phyloP scores from a whole-genome alignment of 2,329 filamentous ascomycete species.

The Whalleya microplaca region DNA sequence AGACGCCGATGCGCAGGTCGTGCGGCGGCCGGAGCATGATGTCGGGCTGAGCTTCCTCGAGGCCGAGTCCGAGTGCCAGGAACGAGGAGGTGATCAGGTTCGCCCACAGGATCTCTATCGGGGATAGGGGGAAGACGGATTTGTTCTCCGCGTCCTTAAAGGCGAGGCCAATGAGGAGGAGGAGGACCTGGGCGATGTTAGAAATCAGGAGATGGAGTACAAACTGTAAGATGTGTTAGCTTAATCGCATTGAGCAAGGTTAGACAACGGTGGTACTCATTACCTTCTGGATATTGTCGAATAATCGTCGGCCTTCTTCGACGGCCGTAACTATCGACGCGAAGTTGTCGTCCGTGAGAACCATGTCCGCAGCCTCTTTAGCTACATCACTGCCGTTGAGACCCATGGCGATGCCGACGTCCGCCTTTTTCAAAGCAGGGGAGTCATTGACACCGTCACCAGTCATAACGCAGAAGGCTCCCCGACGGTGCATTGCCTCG shows the following conservation, averaged over 20 bases:
- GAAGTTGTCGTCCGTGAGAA: slow-evolving; percentile 87
- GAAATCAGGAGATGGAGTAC: slow-evolving; percentile 69
- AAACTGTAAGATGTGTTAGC: slow-evolving; percentile 45
- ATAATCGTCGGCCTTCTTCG: slow-evolving; percentile 69
- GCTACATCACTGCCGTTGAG: slow-evolving; percentile 72
- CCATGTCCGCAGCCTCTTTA: slow-evolving; percentile 85
- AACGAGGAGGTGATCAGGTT: slow-evolving; percentile 75
- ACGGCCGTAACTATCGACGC: slow-evolving; percentile 77
- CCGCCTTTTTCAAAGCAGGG: slow-evolving; percentile 71
- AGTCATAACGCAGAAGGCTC: slow-evolving; percentile 73
- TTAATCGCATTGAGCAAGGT: slow-evolving; percentile 18
- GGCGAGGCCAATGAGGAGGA: slow-evolving; percentile 68
- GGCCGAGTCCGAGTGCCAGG: slow-evolving; percentile 71
- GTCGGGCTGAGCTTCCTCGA: slow-evolving; percentile 70
- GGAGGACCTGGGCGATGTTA: slow-evolving; percentile 71
- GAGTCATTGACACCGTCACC: slow-evolving; percentile 78
- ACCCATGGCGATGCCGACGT: slow-evolving; percentile 79
- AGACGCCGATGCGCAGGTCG: slow-evolving; percentile 61
- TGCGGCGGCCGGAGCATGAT: slow-evolving; percentile 70
- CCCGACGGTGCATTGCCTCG: slow-evolving; percentile 70
- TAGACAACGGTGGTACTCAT: slow-evolving; percentile 26
- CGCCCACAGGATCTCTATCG: slow-evolving; percentile 76
- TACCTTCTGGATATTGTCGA: slow-evolving; percentile 77
- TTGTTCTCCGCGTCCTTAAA: slow-evolving; percentile 64
- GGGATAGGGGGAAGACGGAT: slow-evolving; percentile 72